phyloP scores from a whole-genome alignment of 2,329 filamentous ascomycete species.

The Pseudogymnoascus sp. region DNA sequence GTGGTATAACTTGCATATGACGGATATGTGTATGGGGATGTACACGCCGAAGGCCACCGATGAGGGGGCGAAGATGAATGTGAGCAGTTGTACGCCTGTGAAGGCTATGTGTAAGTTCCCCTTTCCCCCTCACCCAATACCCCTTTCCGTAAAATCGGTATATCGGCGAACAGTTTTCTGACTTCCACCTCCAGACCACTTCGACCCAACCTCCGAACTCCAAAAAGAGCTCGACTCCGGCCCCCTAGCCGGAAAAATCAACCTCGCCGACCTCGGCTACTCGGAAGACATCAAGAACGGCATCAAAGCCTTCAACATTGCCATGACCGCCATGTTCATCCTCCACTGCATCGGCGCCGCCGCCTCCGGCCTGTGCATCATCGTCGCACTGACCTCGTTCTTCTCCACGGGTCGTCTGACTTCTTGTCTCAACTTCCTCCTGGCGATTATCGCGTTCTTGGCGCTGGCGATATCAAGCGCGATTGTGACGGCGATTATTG shows the following conservation, averaged over 20 bases:
- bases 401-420: conserved; percentile 32
- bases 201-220: conserved; percentile 44
- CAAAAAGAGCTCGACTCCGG: conserved; percentile 38
- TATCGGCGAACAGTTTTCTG: too few relatives aligned
- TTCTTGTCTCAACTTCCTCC: neutral
- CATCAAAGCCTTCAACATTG: conserved; percentile 40
- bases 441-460: conserved; percentile 32
- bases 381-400: conserved; percentile 37
- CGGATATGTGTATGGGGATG: conserved; percentile 48
- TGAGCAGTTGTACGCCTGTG: conserved; percentile 44
- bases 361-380: conserved; percentile 40
- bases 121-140: neutral
- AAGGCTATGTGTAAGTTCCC: conserved; percentile 38
- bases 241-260: conserved; percentile 28
- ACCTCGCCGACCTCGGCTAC: conserved; percentile 46
- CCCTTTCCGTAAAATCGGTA: too few relatives aligned
- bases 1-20: conserved; percentile 52
- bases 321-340: conserved; percentile 44
- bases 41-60: conserved; percentile 28
- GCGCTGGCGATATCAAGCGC: conserved; percentile 65
- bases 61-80: conserved; percentile 38
- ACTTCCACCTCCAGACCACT: conserved; percentile 30
- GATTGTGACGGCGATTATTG: conserved; percentile 55
- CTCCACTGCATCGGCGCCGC: conserved; percentile 50
- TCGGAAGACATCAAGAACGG: conserved; percentile 45